phyloP scores from a whole-genome alignment of 768 basidiomycete species.

The Rhodotorula sphaerocarpa region DNA sequence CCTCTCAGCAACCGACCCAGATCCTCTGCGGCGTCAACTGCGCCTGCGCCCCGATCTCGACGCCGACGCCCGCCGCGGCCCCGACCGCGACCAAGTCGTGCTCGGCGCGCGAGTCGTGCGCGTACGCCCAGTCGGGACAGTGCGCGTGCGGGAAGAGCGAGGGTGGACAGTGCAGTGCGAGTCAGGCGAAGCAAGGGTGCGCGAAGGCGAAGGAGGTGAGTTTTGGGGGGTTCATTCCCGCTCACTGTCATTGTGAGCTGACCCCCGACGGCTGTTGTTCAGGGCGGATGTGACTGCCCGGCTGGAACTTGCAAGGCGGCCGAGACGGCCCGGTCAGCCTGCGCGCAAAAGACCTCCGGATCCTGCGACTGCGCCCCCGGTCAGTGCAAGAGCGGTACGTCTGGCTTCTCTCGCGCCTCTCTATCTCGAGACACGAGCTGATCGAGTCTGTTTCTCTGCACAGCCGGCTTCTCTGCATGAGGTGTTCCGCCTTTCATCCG shows the following conservation, averaged over 20 bases:
- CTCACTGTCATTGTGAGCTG: background rate
- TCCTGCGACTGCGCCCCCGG: conserved; percentile 9
- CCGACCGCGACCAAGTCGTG: background rate
- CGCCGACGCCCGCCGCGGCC: background rate
- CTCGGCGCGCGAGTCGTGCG: conserved; percentile 5
- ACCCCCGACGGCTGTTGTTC: background rate
- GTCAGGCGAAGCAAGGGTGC: conserved; percentile 16
- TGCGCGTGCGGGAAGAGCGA: conserved; percentile 10
- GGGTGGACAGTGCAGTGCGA: conserved; percentile 2
- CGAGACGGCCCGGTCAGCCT: conserved; percentile 1
- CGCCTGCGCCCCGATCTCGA: background rate
- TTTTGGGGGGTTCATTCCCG: background rate
- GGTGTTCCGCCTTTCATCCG: too few species aligned
- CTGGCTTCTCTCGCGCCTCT: background rate
- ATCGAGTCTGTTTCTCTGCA: too few species aligned
- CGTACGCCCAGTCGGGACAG: conserved; percentile 6
- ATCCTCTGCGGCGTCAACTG: conserved; percentile 26
- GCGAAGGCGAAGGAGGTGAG: conserved; percentile 1
- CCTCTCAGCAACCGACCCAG: background rate
- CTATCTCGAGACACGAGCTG: too few species aligned
- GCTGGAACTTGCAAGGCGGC: conserved; percentile 11
- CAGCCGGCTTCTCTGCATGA: too few species aligned
- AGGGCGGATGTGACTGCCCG: conserved; percentile 16
- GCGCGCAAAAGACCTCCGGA: background rate
- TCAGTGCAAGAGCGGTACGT: conserved; percentile 11